Evolutionary conservation across 2,329 filamentous ascomycete species (phyloP), one percentile per base, ranked within the genome.

Genomic region (Fusarium paranaense): DNA sequence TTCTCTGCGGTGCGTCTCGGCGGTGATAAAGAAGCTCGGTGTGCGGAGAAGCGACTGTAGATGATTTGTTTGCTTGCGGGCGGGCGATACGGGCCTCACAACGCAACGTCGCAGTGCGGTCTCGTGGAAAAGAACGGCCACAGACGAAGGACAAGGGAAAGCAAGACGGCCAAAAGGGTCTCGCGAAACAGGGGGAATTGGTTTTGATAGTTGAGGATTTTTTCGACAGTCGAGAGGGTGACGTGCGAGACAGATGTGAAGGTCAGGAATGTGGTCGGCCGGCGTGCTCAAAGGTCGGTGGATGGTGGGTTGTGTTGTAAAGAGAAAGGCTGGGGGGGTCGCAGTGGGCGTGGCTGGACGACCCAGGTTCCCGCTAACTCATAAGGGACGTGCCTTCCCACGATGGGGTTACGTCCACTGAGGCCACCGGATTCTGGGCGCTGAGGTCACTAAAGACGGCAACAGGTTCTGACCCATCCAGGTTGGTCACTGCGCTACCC

Each of bases 311-410:
- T 77, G 40, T 45, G n/a, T n/a, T 11, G 71, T 66, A 80, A 76
- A 75, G 66, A 73, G 68, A 79, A 80, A 80, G 78, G 78, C 78
- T 80, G 78, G 78, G 78, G 78, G 72, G 66, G 60, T 71, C 62
- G 70, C 62, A 75, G 70, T 75, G 56, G 72, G 74, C 73, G 79
- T 80, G 78, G 79, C 78, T 80, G 79, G 77, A 74, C 70, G 74
- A 67, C 18, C 47, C 25, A 52, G 68, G 71, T 71, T 70, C 73
- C 76, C 69, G 64, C 77, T 79, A 78, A 70, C 72, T 78, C 63
- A 58, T 75, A 75, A 75, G 71, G 76, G 73, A 73, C 66, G 40
- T 67, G 67, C 50, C 63, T 58, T 52, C 54, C 61, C 54, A 65
- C 62, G 38, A 65, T 64, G 60, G 52, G 40, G 65, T 64, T 59